These are phyloP conservation scores for Hypomyces perniciosus DNA, from an alignment of 2,329 filamentous ascomycete species.

Conservation along the genomic window DNA sequence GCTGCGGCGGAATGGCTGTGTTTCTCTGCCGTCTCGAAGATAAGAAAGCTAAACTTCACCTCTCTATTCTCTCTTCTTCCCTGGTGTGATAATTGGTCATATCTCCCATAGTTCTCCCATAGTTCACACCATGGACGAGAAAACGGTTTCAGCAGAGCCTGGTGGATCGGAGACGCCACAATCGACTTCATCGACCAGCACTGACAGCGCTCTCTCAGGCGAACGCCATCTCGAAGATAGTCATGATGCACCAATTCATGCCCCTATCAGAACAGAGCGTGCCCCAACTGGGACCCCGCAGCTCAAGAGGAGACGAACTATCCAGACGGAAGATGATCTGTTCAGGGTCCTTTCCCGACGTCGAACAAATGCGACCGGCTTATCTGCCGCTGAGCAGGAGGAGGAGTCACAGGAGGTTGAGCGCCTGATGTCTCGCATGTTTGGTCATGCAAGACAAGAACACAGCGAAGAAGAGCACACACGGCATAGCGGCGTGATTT, in stretches of 20 bases:
- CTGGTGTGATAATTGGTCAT: too few species aligned
- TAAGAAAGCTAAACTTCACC: too few species aligned
- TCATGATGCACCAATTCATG: constrained; percentile 13
- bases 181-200: neutral
- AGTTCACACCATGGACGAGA: neutral
- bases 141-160: neutral
- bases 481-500: constrained; percentile 62
- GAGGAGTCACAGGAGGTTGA: constrained; percentile 47
- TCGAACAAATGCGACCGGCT: constrained; percentile 33
- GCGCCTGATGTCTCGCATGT: constrained; percentile 63
- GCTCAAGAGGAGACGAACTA: constrained; percentile 20
- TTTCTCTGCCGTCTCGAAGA: too few species aligned
- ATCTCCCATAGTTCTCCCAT: too few species aligned
- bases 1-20: too few species aligned
- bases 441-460: constrained; percentile 57
- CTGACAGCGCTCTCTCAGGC: neutral
- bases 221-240: neutral
- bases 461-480: constrained; percentile 66
- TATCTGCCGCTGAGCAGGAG: constrained; percentile 32
- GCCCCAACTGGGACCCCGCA: constrained; percentile 10
- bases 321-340: constrained; percentile 44
- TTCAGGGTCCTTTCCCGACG: constrained; percentile 44
- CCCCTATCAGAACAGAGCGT: constrained; percentile 22
- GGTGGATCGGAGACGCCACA: neutral
- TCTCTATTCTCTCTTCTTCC: too few species aligned